Evolutionary conservation across 345 rosid species (phyloP), one percentile per base, ranked within the genome.

Genomic region (Orychophragmus violaceus): DNA sequence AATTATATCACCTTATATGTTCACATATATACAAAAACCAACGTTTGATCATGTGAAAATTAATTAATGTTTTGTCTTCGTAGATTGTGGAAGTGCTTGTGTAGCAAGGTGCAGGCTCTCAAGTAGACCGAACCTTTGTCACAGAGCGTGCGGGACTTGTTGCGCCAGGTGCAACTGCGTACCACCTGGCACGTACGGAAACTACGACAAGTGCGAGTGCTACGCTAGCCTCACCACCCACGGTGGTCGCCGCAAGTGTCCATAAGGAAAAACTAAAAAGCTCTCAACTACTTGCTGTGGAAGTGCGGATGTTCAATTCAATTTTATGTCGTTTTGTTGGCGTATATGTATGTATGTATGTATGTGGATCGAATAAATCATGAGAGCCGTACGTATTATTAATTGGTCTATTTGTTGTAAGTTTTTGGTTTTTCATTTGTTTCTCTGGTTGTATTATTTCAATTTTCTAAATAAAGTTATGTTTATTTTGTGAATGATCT

Each of bases 181-280:
- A 29, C 98, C 96, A 29, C 90, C 90, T 0, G 96, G 91, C 4
- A 88, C 94, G 19, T 59, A 77, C 57, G 90, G 89, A 3, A 84
- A 88, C 80, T 64, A 64, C n/a, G 84, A 85, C 3, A 80, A 18
- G 22, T 91, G 94, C 65, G 77, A 77, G 17, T 89, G 98, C 70
- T 87, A 89, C 41, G 90, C 83, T 63, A 74, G 6, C 36, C 72
- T 83, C 79, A 91, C 85, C 58, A 89, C 98, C 42, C 96, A 80
- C 39, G 89, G 84, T 3, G 92, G 96, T 61, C 69, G 78, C 68
- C 87, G 52, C 77, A 87, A 91, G 80, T 91, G 95, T 76, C 98
- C 98, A 64, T 85, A 55, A 74, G 70, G 6, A 0, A n/a, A n/a
- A 57, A 46, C 5, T 6, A 10, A 18, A 25, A 33, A 10, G n/a